These are phyloP conservation scores for Phytophthora hibernalis DNA, from an alignment of 352 stramenopile genomes.

Conservation along the genomic window DNA sequence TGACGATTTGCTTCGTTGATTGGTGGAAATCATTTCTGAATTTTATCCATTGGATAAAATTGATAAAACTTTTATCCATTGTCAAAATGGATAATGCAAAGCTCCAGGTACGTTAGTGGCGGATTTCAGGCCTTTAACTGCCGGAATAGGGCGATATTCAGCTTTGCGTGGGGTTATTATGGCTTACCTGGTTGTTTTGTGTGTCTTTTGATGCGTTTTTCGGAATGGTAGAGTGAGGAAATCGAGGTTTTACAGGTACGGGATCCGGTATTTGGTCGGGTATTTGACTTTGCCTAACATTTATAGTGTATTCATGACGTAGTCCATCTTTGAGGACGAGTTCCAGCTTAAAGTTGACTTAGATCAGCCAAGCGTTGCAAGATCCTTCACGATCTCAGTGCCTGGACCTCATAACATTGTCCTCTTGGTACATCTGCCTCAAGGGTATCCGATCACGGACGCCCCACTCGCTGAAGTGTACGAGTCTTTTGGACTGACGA, in stretches of 20 bases:
- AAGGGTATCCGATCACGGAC: constrained; percentile 73
- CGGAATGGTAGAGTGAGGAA: constrained; percentile 63
- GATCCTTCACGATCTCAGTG: constrained; percentile 69
- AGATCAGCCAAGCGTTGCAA: constrained; percentile 46
- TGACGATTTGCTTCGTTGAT: constrained; percentile 9
- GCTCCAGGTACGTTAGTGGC: constrained; percentile 48
- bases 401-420: constrained; percentile 70
- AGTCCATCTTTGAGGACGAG: constrained; percentile 85
- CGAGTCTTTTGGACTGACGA: constrained; percentile 84
- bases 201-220: constrained; percentile 14
- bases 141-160: not conserved
- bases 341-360: constrained; percentile 62
- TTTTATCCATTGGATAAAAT: constrained; percentile 39
- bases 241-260: constrained; percentile 79
- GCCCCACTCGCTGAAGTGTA: constrained; percentile 80
- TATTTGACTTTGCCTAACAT: not conserved
- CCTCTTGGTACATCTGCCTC: constrained; percentile 74
- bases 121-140: not conserved
- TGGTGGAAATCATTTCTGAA: constrained; percentile 21
- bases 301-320: not conserved
- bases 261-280: not conserved
- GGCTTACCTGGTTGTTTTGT: constrained; percentile 5
- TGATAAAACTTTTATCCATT: constrained; percentile 29
- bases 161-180: not conserved
- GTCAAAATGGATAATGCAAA: constrained; percentile 45